These are phyloP conservation scores for Xylaria curta DNA, from an alignment of 495 filamentous ascomycete genomes.

Conservation along the genomic window DNA sequence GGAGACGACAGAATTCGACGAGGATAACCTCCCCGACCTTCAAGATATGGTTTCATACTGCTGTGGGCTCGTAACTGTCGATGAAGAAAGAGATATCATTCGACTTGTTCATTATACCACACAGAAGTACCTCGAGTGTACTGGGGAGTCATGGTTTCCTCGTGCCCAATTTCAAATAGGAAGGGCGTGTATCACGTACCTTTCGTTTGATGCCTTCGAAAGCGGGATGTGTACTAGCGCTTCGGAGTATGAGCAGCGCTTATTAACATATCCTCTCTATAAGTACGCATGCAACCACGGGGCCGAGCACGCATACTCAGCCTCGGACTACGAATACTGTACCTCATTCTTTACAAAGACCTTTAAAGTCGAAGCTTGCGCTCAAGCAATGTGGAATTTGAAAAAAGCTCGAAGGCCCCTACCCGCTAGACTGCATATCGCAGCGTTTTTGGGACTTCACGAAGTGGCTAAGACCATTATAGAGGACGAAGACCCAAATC, in stretches of 20 bases:
- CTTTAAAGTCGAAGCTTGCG: background rate
- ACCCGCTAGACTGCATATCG: background rate
- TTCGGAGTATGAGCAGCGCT: background rate
- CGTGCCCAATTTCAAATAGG: background rate
- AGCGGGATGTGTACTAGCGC: no score
- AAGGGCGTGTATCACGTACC: background rate
- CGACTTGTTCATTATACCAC: slow-evolving; percentile 1
- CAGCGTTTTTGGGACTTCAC: background rate
- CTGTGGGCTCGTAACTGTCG: slow-evolving; percentile 1
- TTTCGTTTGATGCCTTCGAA: background rate
- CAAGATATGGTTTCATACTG: background rate
- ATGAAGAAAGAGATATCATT: background rate
- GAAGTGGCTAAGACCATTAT: background rate
- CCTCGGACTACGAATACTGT: background rate
- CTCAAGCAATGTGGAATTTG: background rate
- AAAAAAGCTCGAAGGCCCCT: no score
- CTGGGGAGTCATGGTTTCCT: background rate
- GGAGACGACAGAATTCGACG: background rate
- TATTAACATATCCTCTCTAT: background rate
- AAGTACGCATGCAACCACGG: background rate
- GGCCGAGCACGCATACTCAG: background rate
- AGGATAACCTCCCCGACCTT: background rate
- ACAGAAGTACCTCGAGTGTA: background rate
- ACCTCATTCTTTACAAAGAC: background rate
- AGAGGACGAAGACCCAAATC: background rate